These are phyloP conservation scores for Chytriomyces sp. DNA, from an alignment of 192 early-diverging fungal species.

Conservation along the genomic window DNA sequence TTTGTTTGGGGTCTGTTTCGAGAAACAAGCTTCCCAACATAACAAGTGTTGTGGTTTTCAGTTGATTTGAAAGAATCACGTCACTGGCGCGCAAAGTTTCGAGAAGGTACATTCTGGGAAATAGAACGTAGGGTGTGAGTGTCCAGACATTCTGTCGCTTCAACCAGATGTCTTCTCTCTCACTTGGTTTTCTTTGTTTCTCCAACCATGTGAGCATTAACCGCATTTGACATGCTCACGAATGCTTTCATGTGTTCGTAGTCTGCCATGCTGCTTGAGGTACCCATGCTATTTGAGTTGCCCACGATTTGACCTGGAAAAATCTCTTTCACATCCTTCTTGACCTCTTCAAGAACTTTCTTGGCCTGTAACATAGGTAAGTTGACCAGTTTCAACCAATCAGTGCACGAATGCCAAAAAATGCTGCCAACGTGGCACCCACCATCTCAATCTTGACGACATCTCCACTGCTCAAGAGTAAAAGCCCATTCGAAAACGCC, in stretches of 20 bases:
- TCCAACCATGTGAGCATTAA: conserved; percentile 1
- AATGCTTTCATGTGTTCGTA: conserved; percentile 28
- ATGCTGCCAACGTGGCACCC: not conserved
- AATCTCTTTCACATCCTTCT: conserved; percentile 12
- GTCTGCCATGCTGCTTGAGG: not conserved
- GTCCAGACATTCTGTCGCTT: too few relatives aligned
- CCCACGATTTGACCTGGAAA: too few relatives aligned
- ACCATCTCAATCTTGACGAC: conserved; percentile 17
- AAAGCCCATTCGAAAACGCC: conserved; percentile 22
- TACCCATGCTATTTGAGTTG: not conserved
- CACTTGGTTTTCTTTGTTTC: conserved; percentile 36
- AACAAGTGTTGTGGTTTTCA: conserved; percentile 21
- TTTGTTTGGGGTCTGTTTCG: conserved; percentile 21
- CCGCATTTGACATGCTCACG: conserved; percentile 9
- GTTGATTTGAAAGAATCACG: conserved; percentile 7
- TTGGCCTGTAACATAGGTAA: conserved; percentile 5
- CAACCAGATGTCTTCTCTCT: not conserved
- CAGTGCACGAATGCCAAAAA: too few relatives aligned
- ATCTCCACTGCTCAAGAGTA: conserved; percentile 11
- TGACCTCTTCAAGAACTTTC: conserved; percentile 18
- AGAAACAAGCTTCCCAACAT: conserved; percentile 30
- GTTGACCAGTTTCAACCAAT: not conserved
- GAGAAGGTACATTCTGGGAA: conserved; percentile 18
- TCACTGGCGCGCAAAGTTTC: conserved; percentile 13
- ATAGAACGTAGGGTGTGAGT: too few relatives aligned